Evolutionary conservation across 148 eudicot species (phyloP).

Genomic region (Camellia lanceoleosa): DNA sequence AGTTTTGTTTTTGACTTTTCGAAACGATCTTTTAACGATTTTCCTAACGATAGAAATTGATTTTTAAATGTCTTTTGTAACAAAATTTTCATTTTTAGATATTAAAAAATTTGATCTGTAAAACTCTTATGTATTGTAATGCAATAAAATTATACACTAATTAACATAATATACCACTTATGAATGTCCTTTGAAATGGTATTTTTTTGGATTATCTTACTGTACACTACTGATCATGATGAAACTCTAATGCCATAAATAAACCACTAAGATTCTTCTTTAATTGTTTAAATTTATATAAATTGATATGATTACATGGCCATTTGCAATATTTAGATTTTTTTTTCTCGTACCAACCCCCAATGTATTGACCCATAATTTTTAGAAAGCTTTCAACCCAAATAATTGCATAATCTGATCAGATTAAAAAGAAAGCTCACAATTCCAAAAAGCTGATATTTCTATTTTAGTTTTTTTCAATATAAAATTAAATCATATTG

Average conservation of each 20-base stretch:
- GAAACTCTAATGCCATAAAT: conserved; percentile 14
- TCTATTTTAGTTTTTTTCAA: not conserved
- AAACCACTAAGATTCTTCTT: conserved; percentile 6
- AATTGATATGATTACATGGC: not conserved
- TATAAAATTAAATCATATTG: not conserved
- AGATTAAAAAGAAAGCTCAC: not conserved
- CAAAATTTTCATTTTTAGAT: no score
- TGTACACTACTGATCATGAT: not conserved
- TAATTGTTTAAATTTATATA: not conserved
- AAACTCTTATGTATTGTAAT: no score
- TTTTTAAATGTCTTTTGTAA: no score
- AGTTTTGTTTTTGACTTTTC: no score
- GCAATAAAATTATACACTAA: conserved; percentile 1
- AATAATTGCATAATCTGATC: not conserved
- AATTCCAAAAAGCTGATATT: not conserved
- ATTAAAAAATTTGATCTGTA: no score
- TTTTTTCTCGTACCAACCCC: not conserved
- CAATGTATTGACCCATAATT: conserved; percentile 13
- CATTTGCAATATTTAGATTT: not conserved
- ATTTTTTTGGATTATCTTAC: conserved; percentile 12
- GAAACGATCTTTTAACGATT: no score
- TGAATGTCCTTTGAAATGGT: not conserved
- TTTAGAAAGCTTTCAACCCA: not conserved
- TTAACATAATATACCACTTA: not conserved
- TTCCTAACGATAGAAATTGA: no score